Evolutionary conservation across 2,329 filamentous ascomycete species (phyloP).

Genomic region (Aspergillus nomiae): DNA sequence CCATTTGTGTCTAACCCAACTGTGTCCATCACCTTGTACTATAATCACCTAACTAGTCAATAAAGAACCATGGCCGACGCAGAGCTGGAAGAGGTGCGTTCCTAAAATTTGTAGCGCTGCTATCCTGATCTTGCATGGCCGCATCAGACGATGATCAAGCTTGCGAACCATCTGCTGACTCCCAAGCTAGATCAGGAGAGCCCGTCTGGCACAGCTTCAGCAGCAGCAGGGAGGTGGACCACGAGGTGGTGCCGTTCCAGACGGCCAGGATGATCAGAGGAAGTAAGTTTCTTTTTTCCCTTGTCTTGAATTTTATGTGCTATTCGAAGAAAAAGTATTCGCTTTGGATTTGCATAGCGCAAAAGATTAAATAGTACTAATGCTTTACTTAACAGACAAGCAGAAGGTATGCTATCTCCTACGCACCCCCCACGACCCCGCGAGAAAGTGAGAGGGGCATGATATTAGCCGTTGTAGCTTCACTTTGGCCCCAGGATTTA

Average conservation of each 20-base stretch:
- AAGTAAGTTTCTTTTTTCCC: slow-evolving; percentile 51
- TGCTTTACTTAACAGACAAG: slow-evolving; percentile 27
- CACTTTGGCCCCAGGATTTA: neutral
- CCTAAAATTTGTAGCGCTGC: neutral
- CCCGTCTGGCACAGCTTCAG: slow-evolving; percentile 91
- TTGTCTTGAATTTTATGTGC: neutral
- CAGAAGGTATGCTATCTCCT: slow-evolving; percentile 30
- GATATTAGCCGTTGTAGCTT: neutral
- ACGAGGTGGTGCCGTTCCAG: slow-evolving; percentile 45
- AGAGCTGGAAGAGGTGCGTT: slow-evolving; percentile 63
- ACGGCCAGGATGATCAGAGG: slow-evolving; percentile 65
- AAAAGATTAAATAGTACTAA: neutral
- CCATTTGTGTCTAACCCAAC: neutral
- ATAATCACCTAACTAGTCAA: neutral
- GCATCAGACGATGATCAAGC: neutral
- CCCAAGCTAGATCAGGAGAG: slow-evolving; percentile 73
- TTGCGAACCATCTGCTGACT: slow-evolving; percentile 8
- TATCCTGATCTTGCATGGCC: neutral
- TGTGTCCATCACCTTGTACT: neutral
- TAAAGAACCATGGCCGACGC: slow-evolving; percentile 60
- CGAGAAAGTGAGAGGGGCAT: neutral
- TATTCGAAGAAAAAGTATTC: neutral
- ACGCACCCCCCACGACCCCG: neutral
- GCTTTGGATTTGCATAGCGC: neutral
- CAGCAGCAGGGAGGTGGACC: slow-evolving; percentile 65